Conservation (phyloP, 805 yeast genomes). For the Myxozyma sirexii region DNA sequence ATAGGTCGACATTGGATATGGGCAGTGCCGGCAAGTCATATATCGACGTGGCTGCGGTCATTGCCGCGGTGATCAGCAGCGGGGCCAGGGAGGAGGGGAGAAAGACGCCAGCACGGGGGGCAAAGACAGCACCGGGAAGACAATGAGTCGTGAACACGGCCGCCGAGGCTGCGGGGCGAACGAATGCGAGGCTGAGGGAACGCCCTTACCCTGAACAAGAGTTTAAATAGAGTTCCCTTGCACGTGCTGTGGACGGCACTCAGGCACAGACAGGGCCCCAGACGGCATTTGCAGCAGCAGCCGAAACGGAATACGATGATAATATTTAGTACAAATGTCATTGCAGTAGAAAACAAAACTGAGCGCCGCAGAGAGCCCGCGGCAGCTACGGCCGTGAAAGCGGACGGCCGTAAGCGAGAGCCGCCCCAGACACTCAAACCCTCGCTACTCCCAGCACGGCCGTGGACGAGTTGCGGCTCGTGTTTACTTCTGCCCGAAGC, state of each 20-base stretch:
- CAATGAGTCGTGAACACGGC: too few species aligned
- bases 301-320: too few species aligned
- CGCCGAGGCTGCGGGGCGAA: neutral
- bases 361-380: too few species aligned
- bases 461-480: too few species aligned
- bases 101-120: too few species aligned
- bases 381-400: too few species aligned
- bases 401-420: neutral
- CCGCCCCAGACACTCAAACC: neutral
- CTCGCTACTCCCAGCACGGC: neutral
- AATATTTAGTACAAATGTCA: too few species aligned
- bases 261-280: neutral
- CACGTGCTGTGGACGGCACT: neutral
- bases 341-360: too few species aligned
- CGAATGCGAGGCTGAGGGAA: neutral
- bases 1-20: slow-evolving; percentile 20
- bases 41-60: slow-evolving; percentile 2
- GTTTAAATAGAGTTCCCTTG: neutral
- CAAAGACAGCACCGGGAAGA: too few species aligned
- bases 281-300: too few species aligned
- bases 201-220: neutral
- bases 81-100: too few species aligned
- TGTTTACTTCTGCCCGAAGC: too few species aligned
- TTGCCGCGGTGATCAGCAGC: neutral
- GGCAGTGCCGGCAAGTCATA: slow-evolving; percentile 26